Percentiles rank a stretch among this genome's conserved stretches.
These are phyloP conservation scores for Saccharomyces pastorianus DNA, from an alignment of 1,139 yeast species.

Conservation along the genomic window DNA sequence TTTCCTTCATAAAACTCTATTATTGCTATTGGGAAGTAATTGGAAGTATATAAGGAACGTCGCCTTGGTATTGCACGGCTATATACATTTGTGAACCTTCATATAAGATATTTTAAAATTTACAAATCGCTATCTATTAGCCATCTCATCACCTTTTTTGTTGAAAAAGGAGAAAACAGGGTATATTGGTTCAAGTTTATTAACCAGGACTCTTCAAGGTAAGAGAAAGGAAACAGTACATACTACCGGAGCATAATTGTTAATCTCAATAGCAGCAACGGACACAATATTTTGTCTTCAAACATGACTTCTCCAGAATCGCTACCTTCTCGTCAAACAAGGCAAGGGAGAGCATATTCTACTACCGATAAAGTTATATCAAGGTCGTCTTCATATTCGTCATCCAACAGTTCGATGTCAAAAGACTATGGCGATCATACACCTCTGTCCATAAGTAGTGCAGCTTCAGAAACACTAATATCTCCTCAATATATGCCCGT, in stretches of 20 bases:
- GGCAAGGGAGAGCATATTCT: neutral
- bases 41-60: neutral
- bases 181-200: neutral
- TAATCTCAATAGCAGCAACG: neutral
- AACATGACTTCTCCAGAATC: neutral
- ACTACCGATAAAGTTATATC: neutral
- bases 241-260: neutral
- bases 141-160: neutral
- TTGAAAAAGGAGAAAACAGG: neutral
- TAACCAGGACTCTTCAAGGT: neutral
- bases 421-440: neutral
- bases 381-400: neutral
- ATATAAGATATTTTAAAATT: neutral
- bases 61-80: neutral
- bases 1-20: neutral
- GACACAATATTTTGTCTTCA: neutral
- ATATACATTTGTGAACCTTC: neutral
- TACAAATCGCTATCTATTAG: neutral
- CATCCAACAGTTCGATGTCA: neutral
- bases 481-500: neutral
- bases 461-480: neutral
- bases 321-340: neutral
- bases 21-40: neutral
- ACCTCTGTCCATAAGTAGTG: neutral
- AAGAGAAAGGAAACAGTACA: neutral